phyloP scores from a whole-genome alignment of 176 grass and related monocot species.

The Juncus inflexus region DNA sequence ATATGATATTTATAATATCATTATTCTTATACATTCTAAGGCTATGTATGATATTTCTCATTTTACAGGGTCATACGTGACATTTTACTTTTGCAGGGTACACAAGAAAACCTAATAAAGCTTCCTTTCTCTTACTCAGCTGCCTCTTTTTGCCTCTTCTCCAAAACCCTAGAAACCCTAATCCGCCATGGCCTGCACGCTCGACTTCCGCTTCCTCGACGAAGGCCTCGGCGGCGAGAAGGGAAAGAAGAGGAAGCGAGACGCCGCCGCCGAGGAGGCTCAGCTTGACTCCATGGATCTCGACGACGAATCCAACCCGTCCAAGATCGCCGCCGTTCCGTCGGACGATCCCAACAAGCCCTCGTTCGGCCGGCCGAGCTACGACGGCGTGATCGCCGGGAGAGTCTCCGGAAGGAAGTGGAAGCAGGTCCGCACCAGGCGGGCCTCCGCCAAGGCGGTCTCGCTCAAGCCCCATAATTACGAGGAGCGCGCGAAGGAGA shows the following conservation, averaged over 20 bases:
- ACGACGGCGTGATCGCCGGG: slow-evolving; percentile 81
- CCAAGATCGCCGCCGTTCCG: slow-evolving; percentile 60
- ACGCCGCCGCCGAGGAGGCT: slow-evolving; percentile 41
- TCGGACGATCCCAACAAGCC: slow-evolving; percentile 85
- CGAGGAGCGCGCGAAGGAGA: slow-evolving; percentile 68
- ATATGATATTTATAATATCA: no score
- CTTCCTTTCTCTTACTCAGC: background rate
- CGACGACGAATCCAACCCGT: slow-evolving; percentile 32
- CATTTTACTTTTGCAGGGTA: no score
- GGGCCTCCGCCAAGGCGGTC: slow-evolving; percentile 56
- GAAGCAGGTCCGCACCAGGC: slow-evolving; percentile 71
- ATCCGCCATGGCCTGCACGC: slow-evolving; percentile 58
- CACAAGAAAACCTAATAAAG: slow-evolving; percentile 51
- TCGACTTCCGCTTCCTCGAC: slow-evolving; percentile 92
- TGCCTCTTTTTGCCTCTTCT: background rate
- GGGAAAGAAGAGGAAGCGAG: slow-evolving; percentile 50
- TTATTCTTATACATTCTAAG: no score
- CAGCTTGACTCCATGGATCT: slow-evolving; percentile 42
- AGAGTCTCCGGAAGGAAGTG: slow-evolving; percentile 73
- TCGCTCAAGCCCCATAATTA: slow-evolving; percentile 50
- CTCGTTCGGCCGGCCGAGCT: slow-evolving; percentile 69
- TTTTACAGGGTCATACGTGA: no score
- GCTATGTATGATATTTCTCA: no score
- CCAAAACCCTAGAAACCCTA: slow-evolving; percentile 8
- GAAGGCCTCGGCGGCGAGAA: slow-evolving; percentile 80